phyloP scores from a whole-genome alignment of 139 green algal genomes.

The Chlamydomonas schloesseri region DNA sequence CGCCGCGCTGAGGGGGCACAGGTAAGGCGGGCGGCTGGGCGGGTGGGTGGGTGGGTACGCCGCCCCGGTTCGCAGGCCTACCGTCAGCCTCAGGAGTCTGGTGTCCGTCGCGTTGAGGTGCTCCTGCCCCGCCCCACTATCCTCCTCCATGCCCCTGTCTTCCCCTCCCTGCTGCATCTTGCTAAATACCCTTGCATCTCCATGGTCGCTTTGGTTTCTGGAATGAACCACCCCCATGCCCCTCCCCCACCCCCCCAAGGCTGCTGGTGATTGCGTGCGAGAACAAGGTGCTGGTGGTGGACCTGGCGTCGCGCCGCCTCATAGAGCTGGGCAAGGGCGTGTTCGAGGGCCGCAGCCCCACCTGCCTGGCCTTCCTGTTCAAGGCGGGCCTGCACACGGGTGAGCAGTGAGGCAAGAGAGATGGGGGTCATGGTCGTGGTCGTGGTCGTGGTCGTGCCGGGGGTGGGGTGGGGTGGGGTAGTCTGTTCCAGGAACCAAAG shows the following conservation, averaged over 20 bases:
- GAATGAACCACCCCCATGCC: no score
- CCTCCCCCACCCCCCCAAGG: conserved; percentile 25
- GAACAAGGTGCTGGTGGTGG: conserved; percentile 62
- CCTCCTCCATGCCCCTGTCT: not conserved
- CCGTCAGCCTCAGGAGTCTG: no score
- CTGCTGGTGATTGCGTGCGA: conserved; percentile 66
- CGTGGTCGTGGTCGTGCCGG: no score
- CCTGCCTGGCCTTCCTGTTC: conserved; percentile 61
- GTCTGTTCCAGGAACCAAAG: no score
- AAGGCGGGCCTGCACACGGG: conserved; percentile 4
- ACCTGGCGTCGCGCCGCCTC: conserved; percentile 54
- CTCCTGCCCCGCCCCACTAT: not conserved
- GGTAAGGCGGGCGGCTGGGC: not conserved
- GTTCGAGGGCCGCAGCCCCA: conserved; percentile 60
- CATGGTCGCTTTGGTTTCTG: no score
- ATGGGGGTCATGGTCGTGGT: no score
- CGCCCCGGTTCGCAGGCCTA: no score
- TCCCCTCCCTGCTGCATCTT: not conserved
- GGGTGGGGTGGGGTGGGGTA: no score
- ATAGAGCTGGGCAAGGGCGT: conserved; percentile 51
- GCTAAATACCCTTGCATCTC: no score
- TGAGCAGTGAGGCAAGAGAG: no score
- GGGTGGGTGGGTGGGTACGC: no score
- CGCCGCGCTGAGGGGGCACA: conserved; percentile 15
- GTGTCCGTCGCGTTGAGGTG: no score